These are phyloP conservation scores for Phytophthora uliginosa DNA, from an alignment of 352 stramenopile species.

Conservation along the genomic window DNA sequence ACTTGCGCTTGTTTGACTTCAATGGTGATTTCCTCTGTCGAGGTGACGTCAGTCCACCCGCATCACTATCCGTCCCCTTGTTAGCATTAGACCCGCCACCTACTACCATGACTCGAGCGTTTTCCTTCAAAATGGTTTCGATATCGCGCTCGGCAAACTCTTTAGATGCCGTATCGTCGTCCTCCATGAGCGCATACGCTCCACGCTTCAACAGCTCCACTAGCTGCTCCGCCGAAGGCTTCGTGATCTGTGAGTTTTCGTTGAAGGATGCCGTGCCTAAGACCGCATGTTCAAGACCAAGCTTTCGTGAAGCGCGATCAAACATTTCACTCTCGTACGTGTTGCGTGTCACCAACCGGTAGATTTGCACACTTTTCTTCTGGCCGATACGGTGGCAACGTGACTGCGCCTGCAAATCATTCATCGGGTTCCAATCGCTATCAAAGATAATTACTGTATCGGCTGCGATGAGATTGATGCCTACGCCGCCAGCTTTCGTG, in stretches of 20 bases:
- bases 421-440: constrained; percentile 99
- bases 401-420: constrained; percentile 89
- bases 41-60: constrained; percentile 28
- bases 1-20: constrained; percentile 77
- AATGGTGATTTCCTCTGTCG: constrained; percentile 51
- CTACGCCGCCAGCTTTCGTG: constrained; percentile 98
- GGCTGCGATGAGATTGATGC: constrained; percentile 98
- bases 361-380: constrained; percentile 98
- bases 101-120: constrained; percentile 81
- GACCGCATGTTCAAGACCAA: constrained; percentile 99
- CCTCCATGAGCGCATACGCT: constrained; percentile 98
- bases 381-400: constrained; percentile 99
- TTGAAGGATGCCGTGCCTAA: constrained; percentile 96
- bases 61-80: constrained; percentile 39
- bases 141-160: constrained; percentile 98
- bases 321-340: constrained; percentile 99
- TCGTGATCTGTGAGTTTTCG: constrained; percentile 90
- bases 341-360: constrained; percentile 98
- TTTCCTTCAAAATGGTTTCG: constrained; percentile 95
- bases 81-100: constrained; percentile 45
- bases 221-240: constrained; percentile 93
- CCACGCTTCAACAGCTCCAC: constrained; percentile 98
- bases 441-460: constrained; percentile 99
- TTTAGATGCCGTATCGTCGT: constrained; percentile 95
- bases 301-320: constrained; percentile 97